A percentile compares a stretch with the other conserved stretches of the same genome.
These are phyloP conservation scores for Aspergillus aculeatinus DNA, from an alignment of 2,329 filamentous ascomycete species.

Conservation along the genomic window DNA sequence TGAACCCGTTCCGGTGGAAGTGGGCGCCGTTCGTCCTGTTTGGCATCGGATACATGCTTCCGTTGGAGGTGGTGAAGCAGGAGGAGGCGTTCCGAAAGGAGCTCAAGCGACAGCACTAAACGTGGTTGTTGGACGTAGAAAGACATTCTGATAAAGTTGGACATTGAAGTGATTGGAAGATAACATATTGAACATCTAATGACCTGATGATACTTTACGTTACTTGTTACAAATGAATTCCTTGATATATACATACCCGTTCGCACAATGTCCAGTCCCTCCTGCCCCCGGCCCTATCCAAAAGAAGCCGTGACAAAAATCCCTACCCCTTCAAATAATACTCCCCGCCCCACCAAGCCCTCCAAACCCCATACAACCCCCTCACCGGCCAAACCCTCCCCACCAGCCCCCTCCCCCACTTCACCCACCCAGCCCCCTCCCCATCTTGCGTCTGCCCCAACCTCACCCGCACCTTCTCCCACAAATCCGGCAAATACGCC, in stretches of 20 bases:
- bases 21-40: slow-evolving; percentile 83
- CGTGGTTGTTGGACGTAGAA: background rate
- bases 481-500: slow-evolving; percentile 20
- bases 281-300: no score
- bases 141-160: background rate
- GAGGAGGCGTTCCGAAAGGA: slow-evolving; percentile 53
- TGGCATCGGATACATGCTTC: slow-evolving; percentile 67
- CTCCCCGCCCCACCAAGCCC: slow-evolving; percentile 25
- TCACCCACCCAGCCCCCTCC: slow-evolving; percentile 16
- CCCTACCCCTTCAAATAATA: slow-evolving; percentile 18
- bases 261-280: no score
- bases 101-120: slow-evolving; percentile 28
- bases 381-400: slow-evolving; percentile 27
- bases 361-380: slow-evolving; percentile 27
- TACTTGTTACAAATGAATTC: no score
- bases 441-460: slow-evolving; percentile 6
- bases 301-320: background rate
- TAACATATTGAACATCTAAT: background rate
- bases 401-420: slow-evolving; percentile 4
- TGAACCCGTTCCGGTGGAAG: slow-evolving; percentile 89
- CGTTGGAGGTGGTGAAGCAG: slow-evolving; percentile 62
- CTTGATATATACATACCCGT: no score
- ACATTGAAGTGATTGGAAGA: background rate
- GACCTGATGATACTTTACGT: no score
- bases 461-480: slow-evolving; percentile 24